Evolutionary conservation across 495 filamentous ascomycete genomes (phyloP), one percentile per base, ranked within the genome.

Genomic region (Hyphodiscus hymeniophilus): DNA sequence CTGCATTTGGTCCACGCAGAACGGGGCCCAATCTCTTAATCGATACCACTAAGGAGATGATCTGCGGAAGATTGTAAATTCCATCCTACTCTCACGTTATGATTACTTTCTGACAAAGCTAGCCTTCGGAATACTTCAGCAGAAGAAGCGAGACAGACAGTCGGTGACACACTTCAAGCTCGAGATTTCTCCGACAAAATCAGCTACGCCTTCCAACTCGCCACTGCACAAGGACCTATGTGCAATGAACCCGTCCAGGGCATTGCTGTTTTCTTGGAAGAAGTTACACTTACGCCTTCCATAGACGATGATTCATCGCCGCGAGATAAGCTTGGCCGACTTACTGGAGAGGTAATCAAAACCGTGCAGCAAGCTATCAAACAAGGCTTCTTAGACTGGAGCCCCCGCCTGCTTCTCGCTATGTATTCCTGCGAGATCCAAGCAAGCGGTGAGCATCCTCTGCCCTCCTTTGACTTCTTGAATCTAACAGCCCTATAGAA

Each of bases 401-500:
- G 83, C 47, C 90, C 94, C 0, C 79, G 92, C 1, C 73, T 98
- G 23, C 75, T 97, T 71, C 80, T 96, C 41, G 90, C 92, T n/a
- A 96, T 96, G 88, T 98, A 98, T 69, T 88, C 82, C 45, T 91
- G 88, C 62, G 91, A 96, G 59, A 96, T 98, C 56, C 94, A 97
- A 74, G 88, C 91, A 42, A 88, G 86, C 32, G 88, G 86, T 91
- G 75, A 58, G 80, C 68, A 38, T 28, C 43, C 43, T 38, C 33
- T 22, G 32, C 46, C 16, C 22, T 24, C 26, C 18, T 32, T 24
- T 34, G 17, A 20, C 35, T 12, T 26, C 13, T 17, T 7, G 18
- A 28, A 28, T 20, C 24, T 50, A 50, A 50, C 28, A 15, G 3
- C n/a, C 35, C 18, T 31, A 63, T 58, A 85, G 85, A 89, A 59